phyloP scores from a whole-genome alignment of 768 basidiomycete genomes.

The Galerina marginata region DNA sequence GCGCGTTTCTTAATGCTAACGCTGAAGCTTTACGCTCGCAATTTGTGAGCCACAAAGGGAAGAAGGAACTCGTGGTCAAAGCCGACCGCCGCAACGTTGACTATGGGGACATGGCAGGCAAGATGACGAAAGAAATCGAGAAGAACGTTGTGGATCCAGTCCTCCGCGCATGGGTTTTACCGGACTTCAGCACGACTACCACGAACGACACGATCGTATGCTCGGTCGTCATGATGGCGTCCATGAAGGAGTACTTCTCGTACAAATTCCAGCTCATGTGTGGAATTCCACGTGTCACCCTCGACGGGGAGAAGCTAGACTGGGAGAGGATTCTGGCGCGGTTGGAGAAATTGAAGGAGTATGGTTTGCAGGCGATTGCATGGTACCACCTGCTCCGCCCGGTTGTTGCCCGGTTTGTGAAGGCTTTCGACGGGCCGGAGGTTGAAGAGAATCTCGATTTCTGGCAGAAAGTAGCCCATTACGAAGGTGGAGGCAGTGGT shows the following conservation, averaged over 20 bases:
- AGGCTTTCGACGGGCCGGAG: constrained; percentile 13
- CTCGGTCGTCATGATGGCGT: constrained; percentile 17
- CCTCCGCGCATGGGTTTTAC: constrained; percentile 14
- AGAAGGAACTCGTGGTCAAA: constrained; percentile 11
- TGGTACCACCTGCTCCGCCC: constrained; percentile 15
- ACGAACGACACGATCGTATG: constrained; percentile 14
- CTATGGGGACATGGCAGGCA: constrained; percentile 9
- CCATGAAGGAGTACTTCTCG: constrained; percentile 16
- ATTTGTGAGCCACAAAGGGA: constrained; percentile 16
- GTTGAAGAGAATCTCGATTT: constrained; percentile 13
- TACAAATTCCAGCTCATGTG: constrained; percentile 11
- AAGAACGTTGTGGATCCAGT: constrained; percentile 11
- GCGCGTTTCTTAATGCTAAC: constrained; percentile 10
- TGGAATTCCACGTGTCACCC: constrained; percentile 15
- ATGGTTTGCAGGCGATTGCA: constrained; percentile 8
- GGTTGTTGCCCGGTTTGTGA: constrained; percentile 7
- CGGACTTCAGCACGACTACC: constrained; percentile 15
- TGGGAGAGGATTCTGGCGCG: constrained; percentile 12
- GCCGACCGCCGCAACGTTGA: constrained; percentile 9
- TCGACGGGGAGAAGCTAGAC: constrained; percentile 15
- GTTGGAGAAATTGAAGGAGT: constrained; percentile 16
- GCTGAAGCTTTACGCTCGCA: constrained; percentile 11
- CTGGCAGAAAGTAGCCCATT: constrained; percentile 15
- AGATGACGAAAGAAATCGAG: constrained; percentile 16
- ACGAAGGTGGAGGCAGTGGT: constrained; percentile 3